Percentiles rank a stretch among this genome's conserved stretches.
Conservation (phyloP, 164 flowering plant genomes). For the Vitis cinerea region DNA sequence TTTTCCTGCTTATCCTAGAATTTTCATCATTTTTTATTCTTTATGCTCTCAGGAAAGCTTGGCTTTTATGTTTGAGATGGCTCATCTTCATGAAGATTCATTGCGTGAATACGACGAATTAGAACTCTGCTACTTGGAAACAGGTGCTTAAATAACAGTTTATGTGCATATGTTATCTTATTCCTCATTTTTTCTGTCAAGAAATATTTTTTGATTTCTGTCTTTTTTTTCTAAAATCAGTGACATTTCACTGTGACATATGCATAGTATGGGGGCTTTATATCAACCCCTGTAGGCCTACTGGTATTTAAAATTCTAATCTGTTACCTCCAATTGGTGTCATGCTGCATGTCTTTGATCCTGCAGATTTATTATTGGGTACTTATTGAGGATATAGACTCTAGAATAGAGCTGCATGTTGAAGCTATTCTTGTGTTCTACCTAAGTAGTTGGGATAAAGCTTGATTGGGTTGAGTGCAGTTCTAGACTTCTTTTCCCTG, state of each 20-base stretch:
- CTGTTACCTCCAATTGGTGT: too few relatives aligned
- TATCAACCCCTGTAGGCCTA: too few relatives aligned
- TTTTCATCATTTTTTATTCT: not conserved
- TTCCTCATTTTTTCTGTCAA: not conserved
- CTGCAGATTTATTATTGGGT: too few relatives aligned
- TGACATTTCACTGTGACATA: not conserved
- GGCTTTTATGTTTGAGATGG: conserved; percentile 98
- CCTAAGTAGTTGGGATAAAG: too few relatives aligned
- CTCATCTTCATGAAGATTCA: conserved; percentile 96
- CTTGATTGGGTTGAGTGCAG: too few relatives aligned
- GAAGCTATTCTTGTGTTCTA: too few relatives aligned
- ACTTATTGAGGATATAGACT: too few relatives aligned
- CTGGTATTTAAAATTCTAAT: too few relatives aligned
- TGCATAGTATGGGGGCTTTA: too few relatives aligned
- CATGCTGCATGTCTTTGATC: too few relatives aligned
- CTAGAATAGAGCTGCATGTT: too few relatives aligned
- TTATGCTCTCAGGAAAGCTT: conserved; percentile 77
- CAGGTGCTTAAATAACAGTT: conserved; percentile 41
- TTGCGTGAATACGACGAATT: conserved; percentile 95
- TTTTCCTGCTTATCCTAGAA: not conserved
- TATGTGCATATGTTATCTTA: not conserved
- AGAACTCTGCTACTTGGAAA: conserved; percentile 93
- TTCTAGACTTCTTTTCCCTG: too few relatives aligned
- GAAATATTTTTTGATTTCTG: not conserved
- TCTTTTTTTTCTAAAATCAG: not conserved